These are phyloP conservation scores for Nemania bipapillata DNA, from an alignment of 2,329 filamentous ascomycete genomes.

Conservation along the genomic window DNA sequence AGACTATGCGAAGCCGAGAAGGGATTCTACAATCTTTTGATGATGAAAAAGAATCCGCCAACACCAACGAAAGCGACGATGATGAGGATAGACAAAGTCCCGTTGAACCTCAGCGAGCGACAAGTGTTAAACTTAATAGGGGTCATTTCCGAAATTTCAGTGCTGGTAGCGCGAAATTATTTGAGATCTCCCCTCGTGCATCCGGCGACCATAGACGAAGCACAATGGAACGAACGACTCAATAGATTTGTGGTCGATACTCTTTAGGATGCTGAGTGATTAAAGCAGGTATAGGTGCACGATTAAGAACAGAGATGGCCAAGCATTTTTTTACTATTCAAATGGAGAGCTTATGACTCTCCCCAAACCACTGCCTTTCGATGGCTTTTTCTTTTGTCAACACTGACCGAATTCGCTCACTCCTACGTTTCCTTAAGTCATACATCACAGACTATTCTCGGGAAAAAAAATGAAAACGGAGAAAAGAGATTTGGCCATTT, in stretches of 20 bases:
- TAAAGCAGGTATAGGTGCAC: constrained; percentile 30
- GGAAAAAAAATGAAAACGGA: constrained; percentile 6
- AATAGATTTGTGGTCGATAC: constrained; percentile 37
- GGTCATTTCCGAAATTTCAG: constrained; percentile 77
- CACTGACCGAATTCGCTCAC: constrained; percentile 51
- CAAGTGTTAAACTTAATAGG: constrained; percentile 74
- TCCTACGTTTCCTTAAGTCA: constrained; percentile 48
- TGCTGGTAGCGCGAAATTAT: constrained; percentile 78
- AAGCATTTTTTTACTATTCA: constrained; percentile 41
- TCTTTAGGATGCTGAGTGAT: constrained; percentile 25
- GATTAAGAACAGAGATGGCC: constrained; percentile 39
- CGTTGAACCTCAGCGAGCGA: constrained; percentile 69
- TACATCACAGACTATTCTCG: constrained; percentile 35
- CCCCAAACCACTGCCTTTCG: constrained; percentile 33
- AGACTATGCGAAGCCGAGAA: constrained; percentile 64
- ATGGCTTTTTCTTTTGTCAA: constrained; percentile 44
- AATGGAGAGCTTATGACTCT: constrained; percentile 14
- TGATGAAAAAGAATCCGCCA: constrained; percentile 51
- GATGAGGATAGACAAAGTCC: constrained; percentile 46
- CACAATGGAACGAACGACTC: constrained; percentile 47
- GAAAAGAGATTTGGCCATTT: constrained; percentile 33
- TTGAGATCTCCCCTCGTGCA: constrained; percentile 70
- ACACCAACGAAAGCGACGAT: constrained; percentile 48
- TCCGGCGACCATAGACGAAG: constrained; percentile 63
- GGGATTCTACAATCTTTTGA: constrained; percentile 59